These are phyloP conservation scores for Taxillus chinensis DNA, from an alignment of 164 flowering plant species.

Conservation along the genomic window DNA sequence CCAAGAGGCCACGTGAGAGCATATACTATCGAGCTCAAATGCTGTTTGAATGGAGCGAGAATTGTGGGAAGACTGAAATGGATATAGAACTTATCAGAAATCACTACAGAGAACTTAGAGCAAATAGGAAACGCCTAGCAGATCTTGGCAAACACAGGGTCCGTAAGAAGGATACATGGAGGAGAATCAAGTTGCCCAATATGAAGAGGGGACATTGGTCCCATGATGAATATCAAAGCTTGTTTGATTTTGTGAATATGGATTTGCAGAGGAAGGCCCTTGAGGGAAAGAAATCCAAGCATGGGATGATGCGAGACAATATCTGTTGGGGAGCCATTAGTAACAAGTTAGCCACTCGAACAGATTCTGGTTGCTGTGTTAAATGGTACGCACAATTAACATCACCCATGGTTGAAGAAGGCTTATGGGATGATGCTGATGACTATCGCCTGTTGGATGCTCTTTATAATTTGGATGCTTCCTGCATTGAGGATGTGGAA, in stretches of 20 bases:
- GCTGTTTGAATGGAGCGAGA: slow-evolving; percentile 37
- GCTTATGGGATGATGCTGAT: slow-evolving; percentile 48
- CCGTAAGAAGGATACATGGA: slow-evolving; percentile 58
- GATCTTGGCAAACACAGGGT: slow-evolving; percentile 37
- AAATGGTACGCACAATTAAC: slow-evolving; percentile 51
- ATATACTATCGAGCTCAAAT: slow-evolving; percentile 44
- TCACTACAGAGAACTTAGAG: slow-evolving; percentile 35
- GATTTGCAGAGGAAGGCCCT: slow-evolving; percentile 40
- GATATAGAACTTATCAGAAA: slow-evolving; percentile 28
- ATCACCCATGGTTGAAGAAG: slow-evolving; percentile 51
- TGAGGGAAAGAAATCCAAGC: slow-evolving; percentile 42
- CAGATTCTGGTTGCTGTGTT: slow-evolving; percentile 19
- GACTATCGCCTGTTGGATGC: slow-evolving; percentile 43
- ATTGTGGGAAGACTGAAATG: slow-evolving; percentile 35
- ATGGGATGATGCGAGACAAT: slow-evolving; percentile 70
- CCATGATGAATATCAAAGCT: slow-evolving; percentile 53
- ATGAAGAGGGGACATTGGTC: slow-evolving; percentile 44
- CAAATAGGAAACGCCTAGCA: slow-evolving; percentile 41
- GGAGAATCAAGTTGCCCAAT: slow-evolving; percentile 27
- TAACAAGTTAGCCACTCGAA: slow-evolving; percentile 33
- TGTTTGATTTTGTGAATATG: slow-evolving; percentile 56
- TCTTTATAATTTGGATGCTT: slow-evolving; percentile 46
- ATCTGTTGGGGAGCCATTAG: slow-evolving; percentile 58
- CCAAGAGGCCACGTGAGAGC: slow-evolving; percentile 33
- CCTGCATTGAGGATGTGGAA: slow-evolving; percentile 48